Evolutionary conservation across 2,329 filamentous ascomycete species (phyloP), one percentile per base, ranked within the genome.

Genomic region (Neospermospora avenae): DNA sequence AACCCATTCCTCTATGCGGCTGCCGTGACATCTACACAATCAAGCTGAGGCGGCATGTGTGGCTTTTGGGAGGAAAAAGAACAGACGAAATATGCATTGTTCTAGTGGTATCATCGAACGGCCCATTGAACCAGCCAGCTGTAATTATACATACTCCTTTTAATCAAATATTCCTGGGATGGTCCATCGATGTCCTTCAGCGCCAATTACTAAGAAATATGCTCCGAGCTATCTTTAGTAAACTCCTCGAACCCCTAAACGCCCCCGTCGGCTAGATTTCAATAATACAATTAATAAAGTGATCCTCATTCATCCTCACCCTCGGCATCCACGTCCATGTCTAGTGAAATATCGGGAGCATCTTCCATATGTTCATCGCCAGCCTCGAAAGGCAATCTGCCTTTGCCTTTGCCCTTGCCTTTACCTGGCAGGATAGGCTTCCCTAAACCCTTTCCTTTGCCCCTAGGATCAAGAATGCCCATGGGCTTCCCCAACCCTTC

Each of bases 361-460:
- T 70, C 68, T 46, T 63, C 77, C 65, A 83, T 71, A 54, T 67
- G 63, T 25, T 70, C 68, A 48, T 72, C 67, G 8, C 55, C 66
- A 31, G 64, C 65, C 7, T 60, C 65, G 22, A 44, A 34, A 16
- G 62, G 46, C 44, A 65, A n/a, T 22, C 49, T 44, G 20, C 57
- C 55, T 39, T 52, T 44, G 20, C 57, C 55, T 39, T 67, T 66
- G 14, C 63, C 66, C 25, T 65, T 60, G n/a, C 66, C 65, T 18
- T 51, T 64, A 10, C 59, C 60, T 20, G 34, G 42, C 7, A 57
- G 34, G 3, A 61, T 61, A 31, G 52, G 53, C 28, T 60, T 60
- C 16, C 58, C 58, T 35, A 60, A 20, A n/a, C 58, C 58, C 48
- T 37, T 57, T 20, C 52, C 58, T 25, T 52, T 60, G 10, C 59